A percentile compares a stretch with the other conserved stretches of the same genome.
These are phyloP conservation scores for Aspergillus sp. DNA, from an alignment of 2,329 filamentous ascomycete genomes.

Conservation along the genomic window DNA sequence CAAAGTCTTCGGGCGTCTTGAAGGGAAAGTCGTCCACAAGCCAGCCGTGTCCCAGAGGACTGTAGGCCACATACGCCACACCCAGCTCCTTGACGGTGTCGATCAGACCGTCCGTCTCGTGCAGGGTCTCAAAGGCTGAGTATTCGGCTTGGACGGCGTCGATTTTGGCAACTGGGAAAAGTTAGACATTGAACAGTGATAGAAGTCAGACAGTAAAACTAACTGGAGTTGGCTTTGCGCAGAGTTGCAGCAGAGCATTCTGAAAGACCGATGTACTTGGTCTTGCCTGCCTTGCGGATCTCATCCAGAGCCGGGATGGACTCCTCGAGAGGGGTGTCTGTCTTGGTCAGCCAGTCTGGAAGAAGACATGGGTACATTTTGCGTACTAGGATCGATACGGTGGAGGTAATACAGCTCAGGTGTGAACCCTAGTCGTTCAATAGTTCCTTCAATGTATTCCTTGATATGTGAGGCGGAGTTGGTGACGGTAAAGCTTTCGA, in stretches of 20 bases:
- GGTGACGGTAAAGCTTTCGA: constrained; percentile 39
- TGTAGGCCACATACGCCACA: constrained; percentile 50
- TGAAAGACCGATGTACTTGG: constrained; percentile 53
- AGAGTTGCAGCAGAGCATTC: constrained; percentile 51
- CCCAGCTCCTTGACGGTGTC: constrained; percentile 45
- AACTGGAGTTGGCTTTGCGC: constrained; percentile 50
- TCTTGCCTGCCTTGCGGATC: constrained; percentile 50
- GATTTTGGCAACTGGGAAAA: constrained; percentile 47
- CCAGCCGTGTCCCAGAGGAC: constrained; percentile 52
- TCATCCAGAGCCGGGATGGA: constrained; percentile 52
- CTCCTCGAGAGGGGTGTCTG: constrained; percentile 50
- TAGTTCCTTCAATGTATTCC: constrained; percentile 53
- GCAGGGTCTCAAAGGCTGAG: constrained; percentile 47
- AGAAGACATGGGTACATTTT: rapidly evolving
- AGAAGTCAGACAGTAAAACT: constrained; percentile 5
- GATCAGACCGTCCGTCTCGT: constrained; percentile 46
- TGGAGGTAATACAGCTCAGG: constrained; percentile 52
- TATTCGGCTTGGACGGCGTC: constrained; percentile 53
- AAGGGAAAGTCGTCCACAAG: constrained; percentile 49
- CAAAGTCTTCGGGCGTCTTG: constrained; percentile 51
- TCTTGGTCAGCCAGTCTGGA: not conserved
- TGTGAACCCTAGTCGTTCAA: constrained; percentile 51
- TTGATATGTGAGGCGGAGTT: constrained; percentile 52
- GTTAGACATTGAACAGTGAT: constrained; percentile 12
- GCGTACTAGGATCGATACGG: constrained; percentile 49